These are phyloP conservation scores for Aureobasidium zeae DNA, from an alignment of 2,329 filamentous ascomycete genomes.

Conservation along the genomic window DNA sequence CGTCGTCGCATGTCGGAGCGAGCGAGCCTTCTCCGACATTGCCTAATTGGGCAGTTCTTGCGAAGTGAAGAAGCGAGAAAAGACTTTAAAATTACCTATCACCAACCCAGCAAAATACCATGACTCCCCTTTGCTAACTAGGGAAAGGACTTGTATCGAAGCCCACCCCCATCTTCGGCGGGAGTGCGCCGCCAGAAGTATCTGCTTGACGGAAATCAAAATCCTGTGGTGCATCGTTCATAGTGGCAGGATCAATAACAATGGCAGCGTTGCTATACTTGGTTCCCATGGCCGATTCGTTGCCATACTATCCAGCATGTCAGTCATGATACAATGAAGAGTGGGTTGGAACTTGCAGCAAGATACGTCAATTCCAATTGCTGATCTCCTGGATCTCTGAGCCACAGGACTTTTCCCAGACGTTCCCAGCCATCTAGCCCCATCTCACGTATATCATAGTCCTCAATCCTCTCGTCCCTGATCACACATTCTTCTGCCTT, in stretches of 20 bases:
- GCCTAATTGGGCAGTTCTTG: slow-evolving; percentile 3
- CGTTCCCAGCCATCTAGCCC: neutral
- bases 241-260: neutral
- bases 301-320: slow-evolving; percentile 1
- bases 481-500: too few relatives aligned
- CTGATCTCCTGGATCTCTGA: neutral
- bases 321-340: neutral
- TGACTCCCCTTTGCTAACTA: too few relatives aligned
- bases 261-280: slow-evolving; percentile 9
- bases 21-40: too few relatives aligned
- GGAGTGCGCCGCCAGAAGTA: too few relatives aligned
- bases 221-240: too few relatives aligned
- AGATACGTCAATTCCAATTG: neutral
- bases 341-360: neutral
- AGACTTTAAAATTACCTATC: too few relatives aligned
- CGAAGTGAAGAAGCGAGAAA: too few relatives aligned
- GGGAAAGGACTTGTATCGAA: too few relatives aligned
- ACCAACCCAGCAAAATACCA: too few relatives aligned
- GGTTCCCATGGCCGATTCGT: slow-evolving; percentile 3
- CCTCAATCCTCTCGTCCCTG: neutral
- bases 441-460: neutral
- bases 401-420: neutral
- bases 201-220: too few relatives aligned
- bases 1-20: too few relatives aligned
- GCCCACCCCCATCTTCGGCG: neutral